Evolutionary conservation across 768 basidiomycete genomes (phyloP), one percentile per base, ranked within the genome.

Genomic region (Lentinula aciculospora): DNA sequence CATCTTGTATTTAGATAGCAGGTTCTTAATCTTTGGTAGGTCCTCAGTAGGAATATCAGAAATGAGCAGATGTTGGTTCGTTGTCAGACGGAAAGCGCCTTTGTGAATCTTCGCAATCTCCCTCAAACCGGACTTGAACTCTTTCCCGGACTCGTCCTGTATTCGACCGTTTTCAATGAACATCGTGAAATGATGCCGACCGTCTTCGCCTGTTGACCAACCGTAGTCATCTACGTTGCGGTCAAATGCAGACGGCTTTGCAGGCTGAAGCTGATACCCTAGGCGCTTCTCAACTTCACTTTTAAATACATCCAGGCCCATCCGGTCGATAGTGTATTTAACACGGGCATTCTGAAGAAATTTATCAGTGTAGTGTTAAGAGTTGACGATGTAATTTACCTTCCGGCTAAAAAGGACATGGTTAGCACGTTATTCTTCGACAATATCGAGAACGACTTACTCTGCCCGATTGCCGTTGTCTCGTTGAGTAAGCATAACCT

Each of bases 81-180:
- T 83, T 4, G 96, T 98, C 64, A 98, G 73, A 53, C 95, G 79
- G 84, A 98, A 98, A 6, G 82, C 78, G 51, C 97, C 97, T 78
- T 93, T 94, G 82, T 96, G 94, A 5, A 94, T 74, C 73, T 89
- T 88, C 46, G 97, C 97, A 60, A 99, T 93, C 73, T 96, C 94
- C 47, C 85, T 80, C 56, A 99, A 74, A 32, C 91, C 95, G 4
- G 89, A 85, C 81, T 98, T 98, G 85, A 92, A 98, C 62, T 92
- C 85, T 54, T 83, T 82, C 21, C 82, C 90, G 12, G 93, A 87
- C 70, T 94, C 93, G 71, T 98, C 94, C 71, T 94, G 87, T n/a
- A 99, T 82, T 21, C 96, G 91, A 19, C 97, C 96, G 66, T 99
- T 99, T 76, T 99, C 97, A 69, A 99, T 89, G 72, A 94, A 98